Evolutionary conservation across 2,329 filamentous ascomycete genomes (phyloP).

Genomic region (Didymella keratinophila): DNA sequence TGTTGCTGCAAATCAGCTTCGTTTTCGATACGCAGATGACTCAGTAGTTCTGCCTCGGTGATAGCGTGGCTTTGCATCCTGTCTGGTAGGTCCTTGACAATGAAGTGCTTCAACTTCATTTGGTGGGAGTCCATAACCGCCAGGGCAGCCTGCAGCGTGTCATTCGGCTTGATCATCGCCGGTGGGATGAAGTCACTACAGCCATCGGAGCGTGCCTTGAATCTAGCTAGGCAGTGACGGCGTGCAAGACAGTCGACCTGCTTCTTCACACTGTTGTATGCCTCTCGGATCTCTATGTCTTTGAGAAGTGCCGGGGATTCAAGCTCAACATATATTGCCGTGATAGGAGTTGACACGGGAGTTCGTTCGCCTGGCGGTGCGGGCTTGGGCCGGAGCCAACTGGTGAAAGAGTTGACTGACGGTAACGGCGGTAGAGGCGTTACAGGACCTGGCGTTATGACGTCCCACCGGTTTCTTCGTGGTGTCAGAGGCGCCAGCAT

Average conservation of each 20-base stretch:
- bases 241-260: constrained; percentile 3
- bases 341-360: neutral
- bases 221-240: constrained; percentile 21
- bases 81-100: constrained; percentile 8
- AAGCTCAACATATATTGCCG: neutral
- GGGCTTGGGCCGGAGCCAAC: constrained; percentile 22
- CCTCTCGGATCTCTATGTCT: neutral
- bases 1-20: constrained; percentile 5
- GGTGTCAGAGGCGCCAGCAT: constrained; percentile 13
- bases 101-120: neutral
- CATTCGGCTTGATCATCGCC: constrained; percentile 7
- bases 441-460: constrained; percentile 17
- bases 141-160: constrained; percentile 1
- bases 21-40: constrained; percentile 1
- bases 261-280: constrained; percentile 2
- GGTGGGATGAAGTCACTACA: constrained; percentile 1
- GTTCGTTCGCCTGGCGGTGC: constrained; percentile 8
- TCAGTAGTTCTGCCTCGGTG: neutral
- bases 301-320: neutral
- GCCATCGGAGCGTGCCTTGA: neutral
- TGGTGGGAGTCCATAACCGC: neutral
- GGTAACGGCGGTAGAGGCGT: constrained; percentile 27
- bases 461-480: constrained; percentile 27
- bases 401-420: constrained; percentile 29
- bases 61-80: constrained; percentile 1